Base-by-base conservation (phyloP, 169 alveolate genomes). In the Plasmodium berghei region DNA sequence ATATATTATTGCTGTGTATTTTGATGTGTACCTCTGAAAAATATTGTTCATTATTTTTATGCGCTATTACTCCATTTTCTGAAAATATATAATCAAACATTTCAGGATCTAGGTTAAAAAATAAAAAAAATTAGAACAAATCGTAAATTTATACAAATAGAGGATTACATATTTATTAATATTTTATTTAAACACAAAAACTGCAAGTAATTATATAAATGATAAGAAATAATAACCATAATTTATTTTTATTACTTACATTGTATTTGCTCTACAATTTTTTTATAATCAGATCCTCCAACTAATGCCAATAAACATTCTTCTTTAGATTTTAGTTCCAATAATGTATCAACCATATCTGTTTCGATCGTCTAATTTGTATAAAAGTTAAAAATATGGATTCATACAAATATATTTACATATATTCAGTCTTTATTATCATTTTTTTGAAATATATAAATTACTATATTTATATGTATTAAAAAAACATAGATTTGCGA, bases 1-100 rank as follows among this genome's bases (percentile, higher is more conserved):
- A 34, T 34, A 34, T 34, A 34, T 34, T 34, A 34, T 34, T 34
- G 4, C 0, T 34, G 42, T 12, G 16, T 2, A 48, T 1, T 9
- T 20, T 12, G 24, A 16, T 24, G 46, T 66, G 73, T 40, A 89
- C 89, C 52, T 93, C 95, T 26, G 95, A 55, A 16, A 73, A 87
- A 28, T 94, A 80, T 66, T 91, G 80, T 49, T 94, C 80, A n/a
- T 98, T 98, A 59, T 94, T 91, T 66, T 93, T 94, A 49, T 95
- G 73, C 34, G 96, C 95, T 40, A 96, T 95, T 18, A 96, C 93
- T 5, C 99, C 99, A 92, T 97, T 97, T 90, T 98, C 99, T 12
- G 96, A 77, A 71, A 98, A 98, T 10, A 92, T 75, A 75, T 80
- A 97, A 48, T 96, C 96, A 54, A 95, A 91, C 14, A 89, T 52